Evolutionary conservation across 441 rosid species (phyloP), one percentile per base, ranked within the genome.

Genomic region (Gossypium aridum): DNA sequence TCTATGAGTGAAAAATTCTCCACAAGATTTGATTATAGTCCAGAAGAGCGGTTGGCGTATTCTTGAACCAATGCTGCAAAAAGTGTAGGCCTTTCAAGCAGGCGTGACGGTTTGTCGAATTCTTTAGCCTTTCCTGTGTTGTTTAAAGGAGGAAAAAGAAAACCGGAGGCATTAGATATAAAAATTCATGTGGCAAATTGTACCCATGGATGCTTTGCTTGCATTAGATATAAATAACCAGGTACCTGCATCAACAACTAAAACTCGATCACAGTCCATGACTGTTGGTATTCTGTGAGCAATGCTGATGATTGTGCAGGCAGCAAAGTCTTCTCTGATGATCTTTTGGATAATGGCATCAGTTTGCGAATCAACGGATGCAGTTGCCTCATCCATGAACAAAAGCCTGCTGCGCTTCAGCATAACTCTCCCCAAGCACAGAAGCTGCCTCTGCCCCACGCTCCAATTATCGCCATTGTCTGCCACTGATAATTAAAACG

Each of bases 401-500:
- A 93, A 72, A 19, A 96, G 86, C 22, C 90, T 78, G 78, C 97
- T 85, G 61, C 78, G 91, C 83, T 93, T 96, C 39, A 96, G 87
- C 97, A 91, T 86, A 0, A 91, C 97, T 75, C 99, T 88, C 19
- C 95, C 99, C 62, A 92, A 77, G 80, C 98, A 96, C 0, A 93
- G 88, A 66, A 93, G 92, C 77, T 96, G 99, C 77, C 95, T 90
- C 75, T 95, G 98, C 10, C 98, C 99, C 75, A 95, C 98, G 61
- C 99, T 95, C 99, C 99, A 95, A 37, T 95, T 96, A 59, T 96
- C 98, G 0, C 99, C 98, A 74, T 76, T 87, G 76, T 96, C 99
- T 2, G 74, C 89, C 85, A 96, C 99, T 95, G 70, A 16, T 13
- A 77, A 60, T 22, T 71, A 20, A 22, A 71, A 37, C 12, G 6